These are phyloP conservation scores for Xylaria sp. DNA, from an alignment of 2,329 filamentous ascomycete species.

Conservation along the genomic window DNA sequence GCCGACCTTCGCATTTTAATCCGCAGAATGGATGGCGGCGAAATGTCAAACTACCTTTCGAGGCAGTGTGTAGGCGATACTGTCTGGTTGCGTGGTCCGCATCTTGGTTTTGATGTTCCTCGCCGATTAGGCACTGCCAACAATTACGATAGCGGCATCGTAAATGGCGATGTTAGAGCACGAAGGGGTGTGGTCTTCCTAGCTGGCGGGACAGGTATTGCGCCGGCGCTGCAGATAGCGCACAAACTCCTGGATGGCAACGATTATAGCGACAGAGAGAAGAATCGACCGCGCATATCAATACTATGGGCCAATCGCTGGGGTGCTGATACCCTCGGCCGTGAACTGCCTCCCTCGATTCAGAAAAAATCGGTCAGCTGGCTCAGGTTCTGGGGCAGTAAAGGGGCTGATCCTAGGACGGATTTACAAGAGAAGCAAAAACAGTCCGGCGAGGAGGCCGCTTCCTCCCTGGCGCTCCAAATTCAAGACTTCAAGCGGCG, in stretches of 20 bases:
- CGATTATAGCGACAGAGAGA: conserved; percentile 40
- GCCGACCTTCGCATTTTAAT: conserved; percentile 76
- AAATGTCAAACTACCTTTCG: conserved; percentile 86
- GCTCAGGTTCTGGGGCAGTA: conserved; percentile 37
- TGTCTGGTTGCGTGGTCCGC: conserved; percentile 82
- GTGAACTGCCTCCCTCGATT: conserved; percentile 43
- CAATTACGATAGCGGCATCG: not conserved
- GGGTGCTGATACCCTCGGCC: conserved; percentile 72
- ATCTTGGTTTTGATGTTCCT: conserved; percentile 69
- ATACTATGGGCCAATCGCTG: conserved; percentile 85
- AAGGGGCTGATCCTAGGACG: conserved; percentile 38
- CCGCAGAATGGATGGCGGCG: conserved; percentile 79
- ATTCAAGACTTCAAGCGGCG: conserved; percentile 69
- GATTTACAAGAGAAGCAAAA: conserved; percentile 3
- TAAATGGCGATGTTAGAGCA: conserved; percentile 51
- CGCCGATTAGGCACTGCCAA: conserved; percentile 47
- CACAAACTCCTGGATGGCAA: conserved; percentile 65
- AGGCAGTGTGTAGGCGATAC: conserved; percentile 68
- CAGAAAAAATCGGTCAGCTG: conserved; percentile 18
- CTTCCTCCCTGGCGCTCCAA: conserved; percentile 54
- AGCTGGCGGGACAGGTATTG: conserved; percentile 92
- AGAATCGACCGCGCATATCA: conserved; percentile 58
- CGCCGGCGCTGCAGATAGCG: conserved; percentile 85
- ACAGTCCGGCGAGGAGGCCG: not conserved
- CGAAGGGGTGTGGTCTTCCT: conserved; percentile 77